Evolutionary conservation across 2,329 filamentous ascomycete species (phyloP), one percentile per base, ranked within the genome.

Genomic region (Ceratocystis papillata): DNA sequence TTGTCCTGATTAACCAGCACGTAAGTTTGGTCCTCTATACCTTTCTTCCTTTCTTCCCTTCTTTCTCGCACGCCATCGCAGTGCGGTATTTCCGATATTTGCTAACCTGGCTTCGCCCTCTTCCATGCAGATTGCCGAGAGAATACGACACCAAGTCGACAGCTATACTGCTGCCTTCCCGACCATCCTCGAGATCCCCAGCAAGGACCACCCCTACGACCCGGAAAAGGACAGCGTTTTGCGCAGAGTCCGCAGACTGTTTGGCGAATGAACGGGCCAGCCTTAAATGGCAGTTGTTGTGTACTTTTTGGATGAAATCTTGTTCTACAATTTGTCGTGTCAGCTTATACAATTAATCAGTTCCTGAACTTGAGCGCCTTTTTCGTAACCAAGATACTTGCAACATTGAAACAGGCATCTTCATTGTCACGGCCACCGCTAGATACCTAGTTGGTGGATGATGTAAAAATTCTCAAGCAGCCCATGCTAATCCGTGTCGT

Each of bases 141-240:
- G 85, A 75, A 99, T 99, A 83, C 85, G 94, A 75, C 84, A 93
- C 75, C 86, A 87, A 69, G 87, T 99, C 71, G 94, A 99, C 76
- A 86, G 85, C 46, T 96, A 96, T 77, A 93, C 90, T 22, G 90
- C 93, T 62, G 92, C 94, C 3, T 99, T 99, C 77, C 94, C 94
- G n/a, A 87, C 91, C 25, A 83, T 99, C 65, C 85, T 99, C 67
- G 94, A 99, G 77, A 97, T 99, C 68, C 94, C 94, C 28, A 96
- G 90, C 78, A 99, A 99, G 81, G 94, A 99, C 76, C 94, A 99
- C 75, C 94, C 94, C 1, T 99, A 99, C 74, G 93, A 99, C 72
- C 94, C 94, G 0, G 94, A 99, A 78, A 99, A 99, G 80, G 94
- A 99, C 76, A 97, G 93, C 74, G 93, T 99, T 55, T 76, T 99